These are phyloP conservation scores for Xylariomycetidae sp. DNA, from an alignment of 2,329 filamentous ascomycete genomes.

Conservation along the genomic window DNA sequence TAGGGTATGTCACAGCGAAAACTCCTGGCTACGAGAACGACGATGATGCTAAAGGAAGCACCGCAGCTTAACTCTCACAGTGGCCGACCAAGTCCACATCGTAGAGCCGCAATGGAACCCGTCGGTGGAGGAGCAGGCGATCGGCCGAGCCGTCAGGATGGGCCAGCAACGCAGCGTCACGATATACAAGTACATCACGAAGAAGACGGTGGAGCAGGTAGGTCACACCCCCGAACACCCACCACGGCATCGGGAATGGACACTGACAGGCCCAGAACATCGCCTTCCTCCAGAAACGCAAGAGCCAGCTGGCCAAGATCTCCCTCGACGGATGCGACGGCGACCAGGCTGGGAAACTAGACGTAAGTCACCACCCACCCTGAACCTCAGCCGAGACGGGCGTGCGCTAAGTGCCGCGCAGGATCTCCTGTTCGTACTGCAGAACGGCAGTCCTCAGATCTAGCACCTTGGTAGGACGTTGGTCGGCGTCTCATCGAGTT, in stretches of 20 bases:
- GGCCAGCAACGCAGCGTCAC: constrained; percentile 17
- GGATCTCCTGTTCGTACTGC: too few species aligned
- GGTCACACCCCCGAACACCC: too few species aligned
- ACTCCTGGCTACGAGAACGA: too few species aligned
- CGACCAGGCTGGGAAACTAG: too few species aligned
- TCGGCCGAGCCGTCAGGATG: constrained; percentile 26
- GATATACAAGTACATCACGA: constrained; percentile 4
- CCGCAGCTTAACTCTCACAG: constrained; percentile 20
- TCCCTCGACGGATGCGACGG: too few species aligned
- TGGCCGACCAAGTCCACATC: constrained; percentile 25
- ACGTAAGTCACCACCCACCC: too few species aligned
- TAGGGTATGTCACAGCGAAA: constrained; percentile 19
- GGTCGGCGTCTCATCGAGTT: too few species aligned
- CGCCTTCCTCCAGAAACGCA: not conserved
- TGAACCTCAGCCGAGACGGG: too few species aligned
- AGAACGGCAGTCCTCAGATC: too few species aligned
- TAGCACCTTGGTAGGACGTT: too few species aligned
- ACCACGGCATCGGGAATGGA: not conserved
- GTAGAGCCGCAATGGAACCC: constrained; percentile 31
- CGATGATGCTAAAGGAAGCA: too few species aligned
- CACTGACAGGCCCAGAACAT: not conserved
- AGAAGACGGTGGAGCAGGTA: constrained; percentile 8
- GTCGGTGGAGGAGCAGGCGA: constrained; percentile 26
- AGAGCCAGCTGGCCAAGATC: not conserved
- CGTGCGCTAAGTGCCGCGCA: too few species aligned